Base-by-base conservation (phyloP, 2,329 filamentous ascomycete species). In the Fusarium lyarnte region DNA sequence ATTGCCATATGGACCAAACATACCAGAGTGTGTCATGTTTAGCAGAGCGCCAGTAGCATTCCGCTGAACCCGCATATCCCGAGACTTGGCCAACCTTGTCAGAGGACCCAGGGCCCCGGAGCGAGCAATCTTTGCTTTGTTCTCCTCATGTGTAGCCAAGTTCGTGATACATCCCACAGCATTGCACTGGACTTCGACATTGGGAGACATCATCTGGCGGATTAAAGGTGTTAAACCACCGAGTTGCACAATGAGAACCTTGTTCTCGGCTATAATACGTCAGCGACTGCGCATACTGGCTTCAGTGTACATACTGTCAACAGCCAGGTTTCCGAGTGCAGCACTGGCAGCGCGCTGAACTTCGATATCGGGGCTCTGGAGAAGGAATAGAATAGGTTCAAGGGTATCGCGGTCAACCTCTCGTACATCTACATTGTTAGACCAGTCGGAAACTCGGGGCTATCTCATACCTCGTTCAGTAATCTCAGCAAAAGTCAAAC, bases 21-120 rank as follows among this genome's bases (percentile, higher is more conserved):
- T 89, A 97, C 94, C 94, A 73, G 95, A 98, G 85, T 99, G 96
- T 77, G 96, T 99, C 96, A 99, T 99, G 83, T 99, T 99, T 74
- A 99, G 88, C 64, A 99, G 85, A 49, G 96, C 96, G 59, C 96
- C 96, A 2, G 96, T 99, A 64, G 96, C 96, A 83, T 99, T 99
- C 74, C 96, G 90, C 84, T 99, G 96, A 52, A 99, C 96, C 63
- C 96, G 91, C 96, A 98, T 98, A 79, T 99, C 96, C 82, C 97
- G 95, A 27, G 96, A 98, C 83, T 97, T 98, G 70, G 96, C 96
- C 64, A 99, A 86, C 72, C 93, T 90, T 49, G 96, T 99, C 76
- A 99, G 85, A 13, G 96, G 96, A 12, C 93, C 94, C 63, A 99
- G 87, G 60, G 96, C 96, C 65, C 96, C 96, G 7, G 96, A 99